Conservation (phyloP, 2,329 filamentous ascomycete species). For the Fusarium sterilihyphosum region DNA sequence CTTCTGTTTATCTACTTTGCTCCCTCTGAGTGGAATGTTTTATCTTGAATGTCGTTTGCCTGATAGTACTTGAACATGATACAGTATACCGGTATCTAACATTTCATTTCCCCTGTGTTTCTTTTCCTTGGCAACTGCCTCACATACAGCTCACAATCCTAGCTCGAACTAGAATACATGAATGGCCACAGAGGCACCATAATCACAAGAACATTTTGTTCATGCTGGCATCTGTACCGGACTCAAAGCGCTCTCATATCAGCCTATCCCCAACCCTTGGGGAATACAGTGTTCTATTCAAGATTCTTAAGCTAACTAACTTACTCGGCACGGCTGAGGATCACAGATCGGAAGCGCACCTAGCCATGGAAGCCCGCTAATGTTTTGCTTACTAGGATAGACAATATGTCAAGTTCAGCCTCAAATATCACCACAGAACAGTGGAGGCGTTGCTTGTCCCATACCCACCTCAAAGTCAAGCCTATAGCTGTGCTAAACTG, state of each 20-base stretch:
- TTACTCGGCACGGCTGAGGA: background rate
- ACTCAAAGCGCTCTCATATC: background rate
- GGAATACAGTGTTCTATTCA: background rate
- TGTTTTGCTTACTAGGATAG: background rate
- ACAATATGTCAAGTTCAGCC: background rate
- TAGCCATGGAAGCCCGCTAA: background rate
- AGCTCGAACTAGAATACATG: background rate
- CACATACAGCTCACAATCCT: background rate
- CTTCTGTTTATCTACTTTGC: background rate
- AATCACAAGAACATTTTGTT: background rate
- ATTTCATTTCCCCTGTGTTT: background rate
- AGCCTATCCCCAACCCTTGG: background rate
- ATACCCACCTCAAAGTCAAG: background rate
- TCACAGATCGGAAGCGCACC: background rate
- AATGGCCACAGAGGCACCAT: background rate
- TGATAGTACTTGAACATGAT: background rate
- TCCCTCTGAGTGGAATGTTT: background rate
- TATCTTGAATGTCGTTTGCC: background rate
- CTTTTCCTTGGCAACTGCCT: background rate
- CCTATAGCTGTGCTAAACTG: background rate
- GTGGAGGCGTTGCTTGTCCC: background rate
- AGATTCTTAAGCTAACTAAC: background rate
- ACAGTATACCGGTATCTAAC: background rate
- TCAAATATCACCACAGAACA: background rate
- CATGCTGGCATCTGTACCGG: background rate